Evolutionary conservation across 768 basidiomycete species (phyloP), one percentile per base, ranked within the genome.

Genomic region (Boletellus ananas): DNA sequence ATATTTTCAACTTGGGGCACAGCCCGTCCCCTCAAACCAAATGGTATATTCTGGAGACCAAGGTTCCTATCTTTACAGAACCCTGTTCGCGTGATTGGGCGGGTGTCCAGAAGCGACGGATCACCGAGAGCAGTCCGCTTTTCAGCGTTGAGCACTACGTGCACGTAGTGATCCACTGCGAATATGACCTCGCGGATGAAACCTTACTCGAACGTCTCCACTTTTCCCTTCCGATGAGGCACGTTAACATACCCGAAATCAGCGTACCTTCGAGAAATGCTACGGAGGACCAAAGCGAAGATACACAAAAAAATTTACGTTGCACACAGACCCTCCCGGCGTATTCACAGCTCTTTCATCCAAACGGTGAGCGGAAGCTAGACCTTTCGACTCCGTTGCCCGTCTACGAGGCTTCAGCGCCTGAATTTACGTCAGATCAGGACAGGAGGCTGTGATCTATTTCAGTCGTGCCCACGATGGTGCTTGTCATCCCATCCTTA

Each of bases 301-400:
- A 55, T 21, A 20, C 39, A 21, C 58, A 23, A 36, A 61, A 50
- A 45, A 47, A 12, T 31, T 44, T 57, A 10, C 65, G 56, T 23
- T 58, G 58, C 44, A 52, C 61, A 5, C 64, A 67, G 13, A 58
- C 58, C 37, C 79, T 89, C 17, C 90, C 90, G 2, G 77, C 83
- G 3, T 92, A 92, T 61, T 88, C 86, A 6, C 87, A 90, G 56
- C 73, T 92, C 17, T 92, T 84, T 69, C 70, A 90, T 60, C 59
- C 72, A 16, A 86, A 87, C 57, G 90, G 90, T 16, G 84, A 89
- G 45, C 76, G 76, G 47, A 86, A 81, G 69, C 73, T 87, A 43
- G 87, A 90, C 60, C 75, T 79, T 52, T 79, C 77, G n/a, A 58
- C 43, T 14, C 84, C 81, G 13, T 68, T 88, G 37, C 89, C 88